Conservation (phyloP, 2,329 filamentous ascomycete species). For the Aspergillus pseudotamarii region DNA sequence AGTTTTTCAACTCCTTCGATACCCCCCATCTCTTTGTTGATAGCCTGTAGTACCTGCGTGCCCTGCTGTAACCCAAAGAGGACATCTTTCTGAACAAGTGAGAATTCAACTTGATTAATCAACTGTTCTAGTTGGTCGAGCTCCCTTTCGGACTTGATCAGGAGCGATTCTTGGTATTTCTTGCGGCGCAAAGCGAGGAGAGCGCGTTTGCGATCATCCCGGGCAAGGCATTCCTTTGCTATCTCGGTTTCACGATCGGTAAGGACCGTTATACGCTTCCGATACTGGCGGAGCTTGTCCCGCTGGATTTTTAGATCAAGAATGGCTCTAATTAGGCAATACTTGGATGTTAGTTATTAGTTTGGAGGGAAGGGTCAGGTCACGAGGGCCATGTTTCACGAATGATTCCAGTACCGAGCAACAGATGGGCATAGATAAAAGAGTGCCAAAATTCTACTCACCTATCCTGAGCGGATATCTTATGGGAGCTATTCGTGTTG, state of each 20-base stretch:
- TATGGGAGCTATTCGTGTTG: constrained; percentile 64
- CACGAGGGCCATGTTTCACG: background rate
- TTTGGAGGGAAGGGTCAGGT: background rate
- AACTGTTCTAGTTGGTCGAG: constrained; percentile 91
- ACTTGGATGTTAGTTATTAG: constrained; percentile 9
- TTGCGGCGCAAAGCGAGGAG: constrained; percentile 88
- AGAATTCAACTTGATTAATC: constrained; percentile 89
- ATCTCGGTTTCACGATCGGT: constrained; percentile 86
- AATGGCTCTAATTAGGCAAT: constrained; percentile 69
- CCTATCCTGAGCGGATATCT: constrained; percentile 83
- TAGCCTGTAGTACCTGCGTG: constrained; percentile 84
- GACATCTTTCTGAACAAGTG: constrained; percentile 94
- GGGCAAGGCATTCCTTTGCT: constrained; percentile 77
- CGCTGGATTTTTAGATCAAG: constrained; percentile 97
- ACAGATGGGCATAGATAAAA: background rate
- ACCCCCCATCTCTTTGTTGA: constrained; percentile 94
- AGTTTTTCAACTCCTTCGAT: constrained; percentile 92
- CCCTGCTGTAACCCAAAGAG: constrained; percentile 91
- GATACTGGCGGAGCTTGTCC: constrained; percentile 95
- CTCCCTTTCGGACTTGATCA: constrained; percentile 87
- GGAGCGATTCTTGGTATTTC: constrained; percentile 92
- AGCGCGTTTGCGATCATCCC: constrained; percentile 78
- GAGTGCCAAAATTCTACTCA: constrained; percentile 46
- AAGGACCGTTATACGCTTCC: constrained; percentile 82
- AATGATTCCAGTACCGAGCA: background rate